These are phyloP conservation scores for Karstenula rhodostoma DNA, from an alignment of 2,329 filamentous ascomycete species.

Conservation along the genomic window DNA sequence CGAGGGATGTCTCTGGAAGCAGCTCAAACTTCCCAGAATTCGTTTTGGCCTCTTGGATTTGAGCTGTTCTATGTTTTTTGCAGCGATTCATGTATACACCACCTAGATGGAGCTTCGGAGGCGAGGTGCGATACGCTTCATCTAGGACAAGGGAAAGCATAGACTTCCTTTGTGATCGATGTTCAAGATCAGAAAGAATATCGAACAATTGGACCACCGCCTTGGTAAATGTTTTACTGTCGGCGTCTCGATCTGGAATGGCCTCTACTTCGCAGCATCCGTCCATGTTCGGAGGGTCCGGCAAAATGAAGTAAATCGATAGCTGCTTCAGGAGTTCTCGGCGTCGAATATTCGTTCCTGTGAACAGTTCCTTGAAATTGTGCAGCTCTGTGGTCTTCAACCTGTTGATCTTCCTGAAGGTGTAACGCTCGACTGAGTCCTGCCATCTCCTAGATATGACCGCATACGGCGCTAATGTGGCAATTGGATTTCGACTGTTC, in stretches of 20 bases:
- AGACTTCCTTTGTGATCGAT: neutral
- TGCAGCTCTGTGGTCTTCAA: conserved; percentile 16
- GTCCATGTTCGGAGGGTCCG: neutral
- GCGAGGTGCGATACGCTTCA: neutral
- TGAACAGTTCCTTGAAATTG: conserved; percentile 15
- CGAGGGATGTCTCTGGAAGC: neutral
- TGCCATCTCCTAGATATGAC: conserved; percentile 17
- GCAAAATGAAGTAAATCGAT: conserved; percentile 11
- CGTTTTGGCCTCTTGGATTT: neutral
- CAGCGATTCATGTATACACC: neutral
- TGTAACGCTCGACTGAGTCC: conserved; percentile 15
- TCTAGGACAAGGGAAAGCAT: neutral
- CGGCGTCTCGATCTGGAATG: conserved; percentile 13
- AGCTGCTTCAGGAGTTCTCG: conserved; percentile 1
- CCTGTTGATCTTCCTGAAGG: conserved; percentile 6
- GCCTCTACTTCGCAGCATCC: conserved; percentile 11
- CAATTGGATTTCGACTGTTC: neutral
- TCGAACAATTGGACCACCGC: conserved; percentile 12
- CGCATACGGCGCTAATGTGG: conserved; percentile 9
- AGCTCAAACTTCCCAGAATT: neutral
- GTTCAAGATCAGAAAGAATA: conserved; percentile 8
- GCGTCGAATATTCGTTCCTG: conserved; percentile 13
- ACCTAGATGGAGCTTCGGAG: neutral
- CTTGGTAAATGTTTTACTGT: conserved; percentile 11
- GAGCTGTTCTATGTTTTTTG: neutral